Evolutionary conservation across 2,329 filamentous ascomycete species (phyloP).

Genomic region (Paecilomyces variotii): DNA sequence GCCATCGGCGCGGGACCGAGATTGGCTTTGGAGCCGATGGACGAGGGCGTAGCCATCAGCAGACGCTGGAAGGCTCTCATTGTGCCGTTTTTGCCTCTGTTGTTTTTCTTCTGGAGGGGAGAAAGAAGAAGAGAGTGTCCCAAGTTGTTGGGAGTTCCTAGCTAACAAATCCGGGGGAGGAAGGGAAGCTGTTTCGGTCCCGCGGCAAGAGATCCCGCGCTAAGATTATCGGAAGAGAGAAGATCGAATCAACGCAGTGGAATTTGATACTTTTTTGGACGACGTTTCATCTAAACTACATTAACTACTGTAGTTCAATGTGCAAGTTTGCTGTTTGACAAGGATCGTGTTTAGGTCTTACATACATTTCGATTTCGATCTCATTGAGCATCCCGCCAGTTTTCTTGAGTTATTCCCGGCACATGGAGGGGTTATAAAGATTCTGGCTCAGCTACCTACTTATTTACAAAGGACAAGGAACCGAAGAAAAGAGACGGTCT

Average conservation of each 20-base stretch:
- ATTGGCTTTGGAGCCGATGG: slow-evolving; percentile 31
- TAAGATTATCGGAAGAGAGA: background rate
- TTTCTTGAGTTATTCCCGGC: no score
- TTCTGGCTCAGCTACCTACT: background rate
- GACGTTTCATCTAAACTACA: background rate
- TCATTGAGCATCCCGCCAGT: background rate
- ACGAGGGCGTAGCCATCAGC: slow-evolving; percentile 33
- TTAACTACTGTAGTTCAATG: background rate
- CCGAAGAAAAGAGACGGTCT: background rate
- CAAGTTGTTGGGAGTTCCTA: background rate
- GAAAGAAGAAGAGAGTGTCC: background rate
- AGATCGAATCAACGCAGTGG: slow-evolving; percentile 10
- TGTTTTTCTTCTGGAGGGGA: background rate
- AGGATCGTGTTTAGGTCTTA: background rate
- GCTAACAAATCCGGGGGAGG: background rate
- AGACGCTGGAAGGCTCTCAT: slow-evolving; percentile 32
- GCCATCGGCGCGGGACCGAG: slow-evolving; percentile 50
- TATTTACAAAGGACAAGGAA: background rate
- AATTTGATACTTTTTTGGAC: background rate
- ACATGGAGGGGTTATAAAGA: background rate
- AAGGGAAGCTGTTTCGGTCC: background rate
- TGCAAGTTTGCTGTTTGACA: background rate
- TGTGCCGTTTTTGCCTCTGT: slow-evolving; percentile 1
- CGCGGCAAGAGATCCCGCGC: background rate
- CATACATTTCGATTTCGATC: background rate